These are phyloP conservation scores for Entrophospora sp. DNA, from an alignment of 192 early-diverging fungal species.

Conservation along the genomic window DNA sequence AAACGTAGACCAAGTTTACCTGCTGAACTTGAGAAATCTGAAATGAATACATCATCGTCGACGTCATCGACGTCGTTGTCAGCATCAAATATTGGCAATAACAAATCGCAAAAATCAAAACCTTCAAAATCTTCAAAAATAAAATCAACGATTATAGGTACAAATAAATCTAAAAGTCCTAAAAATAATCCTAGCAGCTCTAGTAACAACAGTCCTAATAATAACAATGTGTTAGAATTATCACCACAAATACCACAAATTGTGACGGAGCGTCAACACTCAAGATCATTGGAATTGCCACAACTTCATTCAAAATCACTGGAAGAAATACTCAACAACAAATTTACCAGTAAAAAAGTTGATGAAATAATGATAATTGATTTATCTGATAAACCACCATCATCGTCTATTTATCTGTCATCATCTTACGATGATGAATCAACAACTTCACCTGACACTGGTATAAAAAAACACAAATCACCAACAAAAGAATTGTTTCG, in stretches of 20 bases:
- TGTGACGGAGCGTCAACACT: not conserved
- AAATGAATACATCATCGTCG: not conserved
- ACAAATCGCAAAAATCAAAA: too few species aligned
- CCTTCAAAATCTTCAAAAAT: too few species aligned
- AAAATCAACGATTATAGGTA: too few species aligned
- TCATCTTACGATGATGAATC: not conserved
- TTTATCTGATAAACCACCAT: not conserved
- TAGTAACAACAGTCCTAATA: too few species aligned
- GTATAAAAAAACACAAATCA: not conserved
- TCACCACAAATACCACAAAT: not conserved
- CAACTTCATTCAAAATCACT: not conserved
- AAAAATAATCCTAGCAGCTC: too few species aligned
- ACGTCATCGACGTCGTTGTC: not conserved
- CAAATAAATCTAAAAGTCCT: too few species aligned
- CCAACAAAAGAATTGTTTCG: conserved; percentile 2
- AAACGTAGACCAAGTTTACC: not conserved
- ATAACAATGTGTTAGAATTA: too few species aligned
- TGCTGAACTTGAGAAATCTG: not conserved
- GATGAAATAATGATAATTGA: not conserved
- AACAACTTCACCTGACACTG: not conserved
- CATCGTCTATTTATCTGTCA: not conserved
- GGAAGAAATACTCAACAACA: not conserved
- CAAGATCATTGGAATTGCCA: not conserved
- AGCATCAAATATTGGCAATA: not conserved
- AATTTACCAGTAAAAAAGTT: not conserved